phyloP scores from a whole-genome alignment of 441 rosid species.

The Gossypium trilobum region DNA sequence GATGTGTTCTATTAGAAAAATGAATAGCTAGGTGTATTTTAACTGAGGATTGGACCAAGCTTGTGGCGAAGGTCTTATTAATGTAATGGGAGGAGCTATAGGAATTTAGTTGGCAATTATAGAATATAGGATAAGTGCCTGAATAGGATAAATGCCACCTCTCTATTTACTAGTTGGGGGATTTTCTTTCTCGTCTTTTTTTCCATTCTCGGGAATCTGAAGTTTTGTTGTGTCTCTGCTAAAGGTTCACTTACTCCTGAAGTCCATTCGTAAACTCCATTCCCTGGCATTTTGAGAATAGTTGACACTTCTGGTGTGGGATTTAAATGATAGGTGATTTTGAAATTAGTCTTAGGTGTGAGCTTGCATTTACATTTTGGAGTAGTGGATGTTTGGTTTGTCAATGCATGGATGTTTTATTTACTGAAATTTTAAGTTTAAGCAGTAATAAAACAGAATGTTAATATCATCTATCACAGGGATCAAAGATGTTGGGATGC shows the following conservation, averaged over 20 bases:
- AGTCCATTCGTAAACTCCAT: background rate
- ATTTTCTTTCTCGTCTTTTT: background rate
- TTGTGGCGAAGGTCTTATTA: background rate
- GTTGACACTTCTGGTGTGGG: background rate
- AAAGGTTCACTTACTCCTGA: background rate
- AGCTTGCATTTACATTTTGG: background rate
- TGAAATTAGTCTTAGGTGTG: background rate
- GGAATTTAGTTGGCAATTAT: background rate
- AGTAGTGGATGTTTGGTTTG: background rate
- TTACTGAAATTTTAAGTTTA: background rate
- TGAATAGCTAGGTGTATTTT: background rate
- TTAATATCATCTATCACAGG: background rate
- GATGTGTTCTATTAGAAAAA: background rate
- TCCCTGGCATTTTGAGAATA: background rate
- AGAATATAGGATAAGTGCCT: background rate
- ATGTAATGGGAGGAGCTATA: background rate
- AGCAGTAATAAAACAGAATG: background rate
- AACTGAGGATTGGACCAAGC: background rate
- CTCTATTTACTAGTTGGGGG: background rate
- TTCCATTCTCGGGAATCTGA: background rate
- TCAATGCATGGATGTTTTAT: background rate
- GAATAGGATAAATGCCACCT: background rate
- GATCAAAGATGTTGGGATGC: conserved; percentile 5
- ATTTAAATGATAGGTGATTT: background rate
- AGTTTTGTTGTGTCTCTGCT: background rate